These are phyloP conservation scores for Peronospora belbahrii DNA, from an alignment of 352 stramenopile genomes.

Conservation along the genomic window DNA sequence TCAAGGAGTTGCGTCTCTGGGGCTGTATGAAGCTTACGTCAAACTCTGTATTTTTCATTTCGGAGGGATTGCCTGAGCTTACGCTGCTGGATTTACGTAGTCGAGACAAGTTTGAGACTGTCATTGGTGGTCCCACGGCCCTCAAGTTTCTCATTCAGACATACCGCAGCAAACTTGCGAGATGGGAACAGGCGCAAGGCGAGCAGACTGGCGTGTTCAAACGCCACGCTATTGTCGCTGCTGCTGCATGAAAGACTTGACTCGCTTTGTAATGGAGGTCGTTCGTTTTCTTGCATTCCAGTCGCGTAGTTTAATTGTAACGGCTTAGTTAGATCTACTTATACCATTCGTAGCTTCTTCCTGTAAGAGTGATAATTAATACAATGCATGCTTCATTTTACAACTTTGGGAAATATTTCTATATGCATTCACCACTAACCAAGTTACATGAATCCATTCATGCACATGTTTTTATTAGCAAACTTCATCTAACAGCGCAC, in stretches of 20 bases:
- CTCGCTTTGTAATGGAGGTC: constrained; percentile 3
- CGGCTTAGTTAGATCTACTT: constrained; percentile 1
- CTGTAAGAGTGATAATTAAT: constrained; percentile 11
- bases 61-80: constrained; percentile 49
- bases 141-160: constrained; percentile 77
- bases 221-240: constrained; percentile 39
- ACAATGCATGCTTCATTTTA: constrained; percentile 8
- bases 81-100: constrained; percentile 70
- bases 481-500: constrained; percentile 29
- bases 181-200: constrained; percentile 61
- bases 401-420: no score
- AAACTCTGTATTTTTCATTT: constrained; percentile 61
- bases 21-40: constrained; percentile 76
- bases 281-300: constrained; percentile 3
- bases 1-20: constrained; percentile 77
- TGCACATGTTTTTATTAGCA: constrained; percentile 14
- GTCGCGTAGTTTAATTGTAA: constrained; percentile 6
- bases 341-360: constrained; percentile 3
- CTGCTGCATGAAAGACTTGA: constrained; percentile 38
- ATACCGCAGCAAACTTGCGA: constrained; percentile 51
- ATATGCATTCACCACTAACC: no score
- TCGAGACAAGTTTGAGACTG: constrained; percentile 62
- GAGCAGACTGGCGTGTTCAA: constrained; percentile 72
- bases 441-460: constrained; percentile 1
- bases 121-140: constrained; percentile 67